A percentile compares a stretch with the other conserved stretches of the same genome.
phyloP scores from a whole-genome alignment of 2,329 filamentous ascomycete genomes.

The Talaromyces sp. region DNA sequence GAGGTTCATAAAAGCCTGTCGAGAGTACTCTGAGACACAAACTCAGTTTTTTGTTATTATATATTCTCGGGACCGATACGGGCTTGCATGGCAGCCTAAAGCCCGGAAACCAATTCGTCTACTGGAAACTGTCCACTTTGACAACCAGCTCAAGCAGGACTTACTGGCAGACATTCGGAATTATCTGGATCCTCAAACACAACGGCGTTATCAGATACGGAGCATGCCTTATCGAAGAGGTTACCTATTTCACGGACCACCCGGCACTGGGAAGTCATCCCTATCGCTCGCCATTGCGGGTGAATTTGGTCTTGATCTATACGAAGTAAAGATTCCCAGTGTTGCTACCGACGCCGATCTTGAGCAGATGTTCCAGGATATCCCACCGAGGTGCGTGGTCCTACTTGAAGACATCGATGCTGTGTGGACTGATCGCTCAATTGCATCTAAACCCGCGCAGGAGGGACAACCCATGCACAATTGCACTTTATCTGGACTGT shows the following conservation, averaged over 20 bases:
- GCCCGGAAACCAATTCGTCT: conserved; percentile 13
- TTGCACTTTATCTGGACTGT: conserved; percentile 65
- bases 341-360: conserved; percentile 15
- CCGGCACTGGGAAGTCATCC: conserved; percentile 85
- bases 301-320: conserved; percentile 63
- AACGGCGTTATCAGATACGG: conserved; percentile 23
- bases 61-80: conserved; percentile 15
- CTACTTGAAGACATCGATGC: conserved; percentile 17
- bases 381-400: conserved; percentile 15
- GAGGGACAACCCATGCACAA: conserved; percentile 12
- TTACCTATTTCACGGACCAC: conserved; percentile 86
- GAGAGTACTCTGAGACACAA: conserved; percentile 12
- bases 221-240: conserved; percentile 72
- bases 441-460: background rate
- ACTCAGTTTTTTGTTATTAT: conserved; percentile 17
- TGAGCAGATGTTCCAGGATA: conserved; percentile 16
- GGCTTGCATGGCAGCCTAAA: conserved; percentile 16
- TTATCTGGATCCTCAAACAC: conserved; percentile 14
- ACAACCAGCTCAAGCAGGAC: conserved; percentile 15
- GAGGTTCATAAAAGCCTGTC: conserved; percentile 11
- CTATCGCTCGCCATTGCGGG: conserved; percentile 46
- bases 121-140: conserved; percentile 16
- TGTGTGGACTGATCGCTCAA: conserved; percentile 12
- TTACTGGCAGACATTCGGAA: conserved; percentile 17
- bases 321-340: conserved; percentile 47